Conservation (phyloP, 1,139 yeast species). For the Pichia kudriavzevii region DNA sequence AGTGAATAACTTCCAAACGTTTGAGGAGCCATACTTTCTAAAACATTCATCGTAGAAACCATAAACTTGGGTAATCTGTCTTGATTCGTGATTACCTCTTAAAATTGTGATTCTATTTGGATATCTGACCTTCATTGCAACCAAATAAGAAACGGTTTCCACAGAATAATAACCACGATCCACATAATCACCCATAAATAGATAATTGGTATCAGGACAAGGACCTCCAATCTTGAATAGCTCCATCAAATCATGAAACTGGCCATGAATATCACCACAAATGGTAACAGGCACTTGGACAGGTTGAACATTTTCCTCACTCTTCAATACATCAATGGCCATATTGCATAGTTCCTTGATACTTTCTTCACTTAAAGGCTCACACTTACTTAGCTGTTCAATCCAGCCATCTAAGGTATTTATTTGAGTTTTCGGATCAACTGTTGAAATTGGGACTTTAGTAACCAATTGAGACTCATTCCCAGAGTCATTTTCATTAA, state of each 20-base stretch:
- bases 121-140: slow-evolving; percentile 83
- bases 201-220: slow-evolving; percentile 73
- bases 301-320: slow-evolving; percentile 89
- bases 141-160: slow-evolving; percentile 70
- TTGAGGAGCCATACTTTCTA: slow-evolving; percentile 90
- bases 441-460: slow-evolving; percentile 22
- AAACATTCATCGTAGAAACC: slow-evolving; percentile 98
- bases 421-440: slow-evolving; percentile 46
- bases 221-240: slow-evolving; percentile 87
- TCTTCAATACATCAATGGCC: slow-evolving; percentile 88
- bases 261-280: slow-evolving; percentile 98
- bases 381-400: slow-evolving; percentile 66
- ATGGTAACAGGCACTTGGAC: slow-evolving; percentile 97
- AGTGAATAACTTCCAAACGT: slow-evolving; percentile 76
- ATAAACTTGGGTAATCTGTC: slow-evolving; percentile 95
- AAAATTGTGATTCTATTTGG: slow-evolving; percentile 90
- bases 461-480: slow-evolving; percentile 2
- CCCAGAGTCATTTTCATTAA: slow-evolving; percentile 1
- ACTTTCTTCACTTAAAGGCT: slow-evolving; percentile 75
- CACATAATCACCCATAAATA: slow-evolving; percentile 88
- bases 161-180: slow-evolving; percentile 96
- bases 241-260: slow-evolving; percentile 86
- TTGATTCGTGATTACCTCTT: slow-evolving; percentile 94
- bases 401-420: slow-evolving; percentile 85
- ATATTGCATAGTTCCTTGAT: slow-evolving; percentile 76